Conservation (phyloP, 2,329 filamentous ascomycete species). For the Phialemoniopsis sp. region DNA sequence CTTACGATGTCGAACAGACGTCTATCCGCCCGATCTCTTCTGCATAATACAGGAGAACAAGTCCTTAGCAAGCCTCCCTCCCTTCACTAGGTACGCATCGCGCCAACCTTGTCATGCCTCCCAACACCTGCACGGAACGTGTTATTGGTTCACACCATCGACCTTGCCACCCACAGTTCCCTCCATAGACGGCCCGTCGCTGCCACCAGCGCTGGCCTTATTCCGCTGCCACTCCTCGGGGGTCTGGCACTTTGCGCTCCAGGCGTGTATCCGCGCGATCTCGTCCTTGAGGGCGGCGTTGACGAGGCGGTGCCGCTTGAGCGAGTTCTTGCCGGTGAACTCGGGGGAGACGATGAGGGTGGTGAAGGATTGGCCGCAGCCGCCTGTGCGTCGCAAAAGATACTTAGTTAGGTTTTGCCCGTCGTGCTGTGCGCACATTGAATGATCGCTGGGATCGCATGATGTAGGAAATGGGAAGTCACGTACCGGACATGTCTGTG, state of each 20-base stretch:
- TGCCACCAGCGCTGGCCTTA: slow-evolving; percentile 22
- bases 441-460: no score
- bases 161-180: slow-evolving; percentile 40
- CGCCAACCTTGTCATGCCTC: no score
- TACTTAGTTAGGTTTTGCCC: neutral
- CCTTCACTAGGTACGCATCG: no score
- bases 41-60: no score
- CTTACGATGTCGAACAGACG: no score
- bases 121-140: no score
- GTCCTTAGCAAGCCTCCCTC: no score
- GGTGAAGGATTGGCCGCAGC: slow-evolving; percentile 59
- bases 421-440: no score
- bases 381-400: slow-evolving; percentile 39
- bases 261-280: slow-evolving; percentile 88
- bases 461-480: neutral
- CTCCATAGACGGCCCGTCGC: slow-evolving; percentile 31
- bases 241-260: slow-evolving; percentile 92
- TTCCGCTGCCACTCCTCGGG: slow-evolving; percentile 82
- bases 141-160: slow-evolving; percentile 28
- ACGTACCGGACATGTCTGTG: slow-evolving; percentile 84
- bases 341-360: slow-evolving; percentile 58
- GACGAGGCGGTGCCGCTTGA: slow-evolving; percentile 82
- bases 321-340: slow-evolving; percentile 68
- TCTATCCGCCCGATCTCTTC: no score
- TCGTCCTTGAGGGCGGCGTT: slow-evolving; percentile 81